phyloP scores from a whole-genome alignment of 2,329 filamentous ascomycete genomes.

The Fusarium sambucinum region DNA sequence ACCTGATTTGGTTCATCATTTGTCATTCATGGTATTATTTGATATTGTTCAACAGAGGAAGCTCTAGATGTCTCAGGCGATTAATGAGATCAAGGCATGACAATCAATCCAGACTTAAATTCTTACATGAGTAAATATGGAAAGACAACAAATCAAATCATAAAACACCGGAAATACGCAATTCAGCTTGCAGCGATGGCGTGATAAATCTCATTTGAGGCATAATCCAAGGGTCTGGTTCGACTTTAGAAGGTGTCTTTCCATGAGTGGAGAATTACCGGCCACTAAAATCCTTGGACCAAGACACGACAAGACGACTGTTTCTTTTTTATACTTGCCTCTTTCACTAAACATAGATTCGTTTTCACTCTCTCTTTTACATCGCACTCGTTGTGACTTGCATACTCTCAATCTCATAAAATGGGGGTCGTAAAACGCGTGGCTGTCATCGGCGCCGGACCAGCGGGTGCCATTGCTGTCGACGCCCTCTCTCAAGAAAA shows the following conservation, averaged over 20 bases:
- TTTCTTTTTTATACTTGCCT: constrained; percentile 14
- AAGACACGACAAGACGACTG: neutral
- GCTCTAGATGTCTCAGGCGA: neutral
- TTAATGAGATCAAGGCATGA: neutral
- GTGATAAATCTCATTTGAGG: constrained; percentile 36
- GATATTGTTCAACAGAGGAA: neutral
- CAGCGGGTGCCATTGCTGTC: constrained; percentile 69
- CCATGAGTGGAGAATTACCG: constrained; percentile 29
- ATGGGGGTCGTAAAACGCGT: constrained; percentile 54
- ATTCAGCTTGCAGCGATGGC: constrained; percentile 28
- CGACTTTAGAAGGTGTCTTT: constrained; percentile 4
- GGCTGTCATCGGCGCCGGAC: constrained; percentile 72
- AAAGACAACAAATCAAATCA: neutral
- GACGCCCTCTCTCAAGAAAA: constrained; percentile 71
- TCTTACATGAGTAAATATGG: neutral
- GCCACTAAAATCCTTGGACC: constrained; percentile 27
- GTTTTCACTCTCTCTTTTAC: neutral
- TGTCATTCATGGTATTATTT: neutral
- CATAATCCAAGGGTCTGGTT: constrained; percentile 32
- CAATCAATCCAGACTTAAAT: neutral
- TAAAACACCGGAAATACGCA: neutral
- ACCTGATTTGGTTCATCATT: neutral
- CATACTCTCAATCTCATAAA: neutral
- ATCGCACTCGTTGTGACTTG: neutral
- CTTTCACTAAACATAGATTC: neutral